Evolutionary conservation across 768 basidiomycete genomes (phyloP).

Genomic region (Hericium erinaceus): DNA sequence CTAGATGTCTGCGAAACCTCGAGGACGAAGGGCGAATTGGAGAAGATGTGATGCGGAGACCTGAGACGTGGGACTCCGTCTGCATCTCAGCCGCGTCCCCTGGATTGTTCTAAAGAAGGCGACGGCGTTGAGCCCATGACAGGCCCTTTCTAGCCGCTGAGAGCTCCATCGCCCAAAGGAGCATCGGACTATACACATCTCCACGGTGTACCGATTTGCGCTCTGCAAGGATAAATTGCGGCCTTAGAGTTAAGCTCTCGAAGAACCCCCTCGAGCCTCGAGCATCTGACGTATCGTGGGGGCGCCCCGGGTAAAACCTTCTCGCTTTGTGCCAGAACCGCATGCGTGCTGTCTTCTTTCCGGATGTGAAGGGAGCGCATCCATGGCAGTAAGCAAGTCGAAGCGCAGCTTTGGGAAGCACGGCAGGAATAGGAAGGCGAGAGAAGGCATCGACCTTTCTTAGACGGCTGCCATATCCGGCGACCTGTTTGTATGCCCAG

Average conservation of each 20-base stretch:
- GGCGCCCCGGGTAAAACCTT: neutral
- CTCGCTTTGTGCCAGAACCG: neutral
- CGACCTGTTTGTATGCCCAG: neutral
- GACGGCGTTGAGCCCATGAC: neutral
- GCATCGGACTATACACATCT: neutral
- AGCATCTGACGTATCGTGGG: neutral
- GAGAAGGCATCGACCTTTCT: neutral
- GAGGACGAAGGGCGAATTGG: neutral
- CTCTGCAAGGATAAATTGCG: neutral
- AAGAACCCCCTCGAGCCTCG: neutral
- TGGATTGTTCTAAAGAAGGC: neutral
- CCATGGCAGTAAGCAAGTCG: too few relatives aligned
- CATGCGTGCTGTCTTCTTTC: neutral
- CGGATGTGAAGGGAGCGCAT: neutral
- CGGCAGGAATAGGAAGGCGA: neutral
- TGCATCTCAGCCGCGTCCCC: neutral
- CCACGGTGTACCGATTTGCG: neutral
- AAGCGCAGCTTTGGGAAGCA: neutral
- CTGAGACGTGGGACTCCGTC: neutral
- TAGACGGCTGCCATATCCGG: neutral
- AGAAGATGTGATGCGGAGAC: neutral
- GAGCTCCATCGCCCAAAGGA: neutral
- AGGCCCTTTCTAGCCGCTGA: neutral
- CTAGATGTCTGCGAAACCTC: neutral
- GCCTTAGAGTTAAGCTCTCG: neutral